phyloP scores from a whole-genome alignment of 768 basidiomycete genomes.

The Myochromella boudieri region DNA sequence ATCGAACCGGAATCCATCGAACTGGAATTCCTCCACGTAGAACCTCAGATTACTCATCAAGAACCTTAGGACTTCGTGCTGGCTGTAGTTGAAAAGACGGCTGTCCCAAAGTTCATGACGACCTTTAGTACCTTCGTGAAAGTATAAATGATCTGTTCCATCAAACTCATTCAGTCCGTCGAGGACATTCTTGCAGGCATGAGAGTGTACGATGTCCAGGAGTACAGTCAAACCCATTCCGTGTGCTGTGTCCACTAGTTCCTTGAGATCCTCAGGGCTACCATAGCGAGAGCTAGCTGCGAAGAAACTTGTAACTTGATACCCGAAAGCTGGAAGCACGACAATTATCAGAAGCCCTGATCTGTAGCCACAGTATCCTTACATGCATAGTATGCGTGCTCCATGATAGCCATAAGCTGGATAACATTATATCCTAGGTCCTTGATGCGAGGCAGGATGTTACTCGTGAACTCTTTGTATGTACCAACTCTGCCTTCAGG shows the following conservation, averaged over 20 bases:
- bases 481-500: slow-evolving; percentile 85
- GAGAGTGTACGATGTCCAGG: slow-evolving; percentile 96
- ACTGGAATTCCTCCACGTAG: slow-evolving; percentile 93
- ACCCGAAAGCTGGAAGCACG: slow-evolving; percentile 80
- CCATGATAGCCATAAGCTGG: slow-evolving; percentile 98
- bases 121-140: slow-evolving; percentile 91
- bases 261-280: slow-evolving; percentile 92
- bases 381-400: slow-evolving; percentile 98
- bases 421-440: slow-evolving; percentile 95
- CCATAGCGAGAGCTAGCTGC: slow-evolving; percentile 96
- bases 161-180: slow-evolving; percentile 97
- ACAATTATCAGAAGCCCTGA: background rate
- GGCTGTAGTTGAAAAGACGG: slow-evolving; percentile 94
- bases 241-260: slow-evolving; percentile 94
- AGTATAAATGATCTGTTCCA: slow-evolving; percentile 96
- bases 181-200: slow-evolving; percentile 95
- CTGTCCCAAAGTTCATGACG: slow-evolving; percentile 98
- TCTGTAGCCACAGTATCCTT: slow-evolving; percentile 25
- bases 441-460: slow-evolving; percentile 85
- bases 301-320: slow-evolving; percentile 97
- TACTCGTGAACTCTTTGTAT: slow-evolving; percentile 91
- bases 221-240: slow-evolving; percentile 90
- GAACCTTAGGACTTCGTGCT: slow-evolving; percentile 94
- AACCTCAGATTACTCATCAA: slow-evolving; percentile 92
- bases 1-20: slow-evolving; percentile 98